A percentile compares a stretch with the other conserved stretches of the same genome.
Evolutionary conservation across 805 yeast genomes (phyloP).

Genomic region (Tetrapisispora iriomotensis): DNA sequence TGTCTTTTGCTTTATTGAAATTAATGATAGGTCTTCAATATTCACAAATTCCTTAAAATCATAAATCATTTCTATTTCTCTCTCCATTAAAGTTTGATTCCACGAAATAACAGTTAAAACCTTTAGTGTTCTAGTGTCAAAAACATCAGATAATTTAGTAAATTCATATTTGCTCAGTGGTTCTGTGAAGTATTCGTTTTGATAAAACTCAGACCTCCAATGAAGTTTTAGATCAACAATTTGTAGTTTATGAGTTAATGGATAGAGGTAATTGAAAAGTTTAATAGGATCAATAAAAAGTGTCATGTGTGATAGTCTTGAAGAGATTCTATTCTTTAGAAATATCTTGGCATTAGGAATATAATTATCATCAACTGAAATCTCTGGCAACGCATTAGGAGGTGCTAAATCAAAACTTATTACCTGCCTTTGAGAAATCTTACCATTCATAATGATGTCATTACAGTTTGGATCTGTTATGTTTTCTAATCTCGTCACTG

Average conservation of each 20-base stretch:
- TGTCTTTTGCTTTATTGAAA: slow-evolving; percentile 32
- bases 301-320: slow-evolving; percentile 27
- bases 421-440: slow-evolving; percentile 17
- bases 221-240: slow-evolving; percentile 32
- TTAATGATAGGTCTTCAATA: slow-evolving; percentile 33
- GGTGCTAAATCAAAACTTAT: slow-evolving; percentile 32
- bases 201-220: slow-evolving; percentile 34
- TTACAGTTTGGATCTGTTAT: slow-evolving; percentile 33
- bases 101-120: slow-evolving; percentile 35
- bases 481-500: slow-evolving; percentile 31
- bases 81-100: slow-evolving; percentile 30
- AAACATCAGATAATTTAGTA: slow-evolving; percentile 28
- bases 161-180: slow-evolving; percentile 12
- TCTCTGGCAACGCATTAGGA: slow-evolving; percentile 29
- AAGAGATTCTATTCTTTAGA: slow-evolving; percentile 22
- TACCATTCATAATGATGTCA: slow-evolving; percentile 27
- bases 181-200: slow-evolving; percentile 20
- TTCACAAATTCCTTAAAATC: slow-evolving; percentile 31
- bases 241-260: slow-evolving; percentile 24
- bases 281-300: slow-evolving; percentile 33
- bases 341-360: slow-evolving; percentile 25
- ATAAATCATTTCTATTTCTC: slow-evolving; percentile 29
- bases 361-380: slow-evolving; percentile 22
- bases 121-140: slow-evolving; percentile 29
- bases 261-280: slow-evolving; percentile 30